Evolutionary conservation across 345 rosid species (phyloP).

Genomic region (Aegle marmelos): DNA sequence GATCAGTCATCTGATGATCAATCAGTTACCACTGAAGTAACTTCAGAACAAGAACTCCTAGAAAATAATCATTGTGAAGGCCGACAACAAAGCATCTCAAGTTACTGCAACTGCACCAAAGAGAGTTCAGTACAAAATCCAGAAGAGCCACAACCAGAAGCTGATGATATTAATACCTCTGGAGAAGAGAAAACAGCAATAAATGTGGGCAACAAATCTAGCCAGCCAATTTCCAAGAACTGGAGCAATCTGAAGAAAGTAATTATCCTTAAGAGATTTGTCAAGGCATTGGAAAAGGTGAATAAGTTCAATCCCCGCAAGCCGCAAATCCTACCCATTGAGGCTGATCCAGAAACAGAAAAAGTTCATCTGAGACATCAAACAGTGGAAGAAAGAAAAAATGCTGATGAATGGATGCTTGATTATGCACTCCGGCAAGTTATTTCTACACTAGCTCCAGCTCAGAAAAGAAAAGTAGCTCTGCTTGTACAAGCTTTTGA

Average conservation of each 20-base stretch:
- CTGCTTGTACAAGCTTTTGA: slow-evolving; percentile 98
- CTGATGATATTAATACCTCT: background rate
- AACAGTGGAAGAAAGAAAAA: slow-evolving; percentile 56
- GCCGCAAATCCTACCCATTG: slow-evolving; percentile 35
- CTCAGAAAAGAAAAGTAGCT: slow-evolving; percentile 72
- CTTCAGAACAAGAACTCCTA: slow-evolving; percentile 36
- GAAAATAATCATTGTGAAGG: slow-evolving; percentile 32
- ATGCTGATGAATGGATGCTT: slow-evolving; percentile 92
- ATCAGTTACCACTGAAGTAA: slow-evolving; percentile 31
- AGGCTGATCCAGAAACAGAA: slow-evolving; percentile 57
- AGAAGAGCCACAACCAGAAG: slow-evolving; percentile 17
- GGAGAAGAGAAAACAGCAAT: slow-evolving; percentile 30
- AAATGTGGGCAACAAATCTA: slow-evolving; percentile 28
- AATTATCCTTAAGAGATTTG: slow-evolving; percentile 67
- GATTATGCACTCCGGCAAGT: slow-evolving; percentile 80
- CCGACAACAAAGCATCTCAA: slow-evolving; percentile 26
- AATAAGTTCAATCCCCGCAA: slow-evolving; percentile 50
- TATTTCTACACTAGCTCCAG: slow-evolving; percentile 66
- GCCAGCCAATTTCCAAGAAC: slow-evolving; percentile 45
- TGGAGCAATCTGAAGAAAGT: slow-evolving; percentile 87
- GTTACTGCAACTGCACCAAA: slow-evolving; percentile 17
- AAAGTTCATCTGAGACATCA: slow-evolving; percentile 68
- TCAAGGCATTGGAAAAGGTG: slow-evolving; percentile 70
- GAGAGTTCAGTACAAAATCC: slow-evolving; percentile 5
- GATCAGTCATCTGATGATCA: slow-evolving; percentile 58